These are phyloP conservation scores for Jacaranda mimosifolia DNA, from an alignment of 257 asterid species.

Conservation along the genomic window DNA sequence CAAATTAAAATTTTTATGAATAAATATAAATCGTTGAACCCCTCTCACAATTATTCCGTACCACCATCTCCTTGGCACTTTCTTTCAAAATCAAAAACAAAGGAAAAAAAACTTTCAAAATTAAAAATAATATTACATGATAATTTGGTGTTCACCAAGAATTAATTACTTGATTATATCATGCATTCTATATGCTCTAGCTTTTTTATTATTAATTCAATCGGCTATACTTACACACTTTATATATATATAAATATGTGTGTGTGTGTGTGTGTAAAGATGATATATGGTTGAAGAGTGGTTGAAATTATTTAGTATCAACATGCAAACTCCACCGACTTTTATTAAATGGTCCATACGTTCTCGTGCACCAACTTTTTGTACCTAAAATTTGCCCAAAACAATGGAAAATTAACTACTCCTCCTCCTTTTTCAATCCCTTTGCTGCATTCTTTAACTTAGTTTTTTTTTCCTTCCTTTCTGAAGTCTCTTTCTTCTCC, in stretches of 20 bases:
- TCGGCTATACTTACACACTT: not conserved
- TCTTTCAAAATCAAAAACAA: too few species aligned
- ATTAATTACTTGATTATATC: too few species aligned
- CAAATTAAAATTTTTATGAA: too few species aligned
- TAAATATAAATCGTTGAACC: too few species aligned
- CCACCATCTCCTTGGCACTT: too few species aligned
- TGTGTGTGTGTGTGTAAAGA: not conserved
- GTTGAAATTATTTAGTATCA: conserved; percentile 11
- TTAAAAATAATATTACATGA: too few species aligned
- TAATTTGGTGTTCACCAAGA: too few species aligned
- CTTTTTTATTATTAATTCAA: too few species aligned
- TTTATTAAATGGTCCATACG: conserved; percentile 6
- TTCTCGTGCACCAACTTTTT: not conserved
- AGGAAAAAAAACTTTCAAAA: too few species aligned
- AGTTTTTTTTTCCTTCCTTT: not conserved
- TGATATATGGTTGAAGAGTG: conserved; percentile 22
- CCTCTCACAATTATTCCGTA: too few species aligned
- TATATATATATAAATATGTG: not conserved
- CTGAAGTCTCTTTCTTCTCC: too few species aligned
- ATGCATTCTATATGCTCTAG: not conserved
- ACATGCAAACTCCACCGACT: conserved; percentile 13
- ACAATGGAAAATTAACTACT: not conserved
- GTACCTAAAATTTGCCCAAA: conserved; percentile 30
- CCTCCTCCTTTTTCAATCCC: not conserved
- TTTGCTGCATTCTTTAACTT: not conserved